Base-by-base conservation (phyloP, 441 rosid genomes). In the Sinapis alba region DNA sequence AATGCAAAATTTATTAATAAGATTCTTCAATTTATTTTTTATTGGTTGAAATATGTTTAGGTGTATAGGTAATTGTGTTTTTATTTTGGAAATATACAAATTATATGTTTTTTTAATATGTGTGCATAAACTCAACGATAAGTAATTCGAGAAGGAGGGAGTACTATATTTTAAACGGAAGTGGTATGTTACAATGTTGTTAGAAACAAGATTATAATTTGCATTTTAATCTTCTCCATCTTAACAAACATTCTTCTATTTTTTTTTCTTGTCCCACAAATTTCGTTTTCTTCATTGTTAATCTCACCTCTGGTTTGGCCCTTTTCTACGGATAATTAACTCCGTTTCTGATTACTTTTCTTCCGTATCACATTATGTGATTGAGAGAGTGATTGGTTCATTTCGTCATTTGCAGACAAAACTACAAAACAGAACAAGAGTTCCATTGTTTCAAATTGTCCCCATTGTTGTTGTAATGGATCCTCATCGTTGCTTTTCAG, bases 221-320 rank as follows among this genome's bases (percentile, higher is more conserved):
- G 56, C 23, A 18, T 50, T 50, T 50, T 50, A 16, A 50, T 50
- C 21, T 51, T 18, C 11, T 51, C 24, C 24, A 51, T 51, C 23
- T n/a, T 43, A 5, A 43, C 18, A 43, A 43, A 51, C 57, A 51
- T 51, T 51, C 24, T 18, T 51, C 21, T 7, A 2, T 8, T 50
- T 7, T 6, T 47, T 18, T 18, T 18, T 19, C 24, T 18, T 9
- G 18, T n/a, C 57, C 23, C 57, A 18, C 23, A 51, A 51, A 51
- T 51, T 7, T 51, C 24, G 57, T 51, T 51, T 19, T 51, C 13
- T 8, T 19, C 58, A 51, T 19, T 51, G 58, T 19, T 8, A 51
- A 51, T 51, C 58, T 51, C 27, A 53, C 59, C 59, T 53, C 59
- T 11, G 27, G 24, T 53, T 53, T 53, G 59, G 27, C 59, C 59